A percentile compares a stretch with the other conserved stretches of the same genome.
phyloP scores from a whole-genome alignment of 768 basidiomycete genomes.

The Mycena venus region DNA sequence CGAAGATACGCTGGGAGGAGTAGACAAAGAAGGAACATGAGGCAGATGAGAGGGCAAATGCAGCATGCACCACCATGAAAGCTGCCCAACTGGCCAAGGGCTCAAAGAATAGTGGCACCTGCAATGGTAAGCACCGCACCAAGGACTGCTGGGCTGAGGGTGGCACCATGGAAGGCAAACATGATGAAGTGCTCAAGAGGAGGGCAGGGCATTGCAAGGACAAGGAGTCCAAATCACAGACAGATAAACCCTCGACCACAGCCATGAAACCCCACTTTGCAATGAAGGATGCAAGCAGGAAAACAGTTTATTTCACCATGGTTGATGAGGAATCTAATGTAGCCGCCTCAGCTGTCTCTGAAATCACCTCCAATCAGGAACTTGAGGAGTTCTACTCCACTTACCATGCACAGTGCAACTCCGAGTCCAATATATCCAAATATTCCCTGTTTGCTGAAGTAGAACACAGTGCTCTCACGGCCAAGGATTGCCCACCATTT shows the following conservation, averaged over 20 bases:
- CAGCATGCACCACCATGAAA: too few species aligned
- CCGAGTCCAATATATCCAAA: background rate
- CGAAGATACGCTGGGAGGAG: background rate
- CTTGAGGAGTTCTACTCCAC: background rate
- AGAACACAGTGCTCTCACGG: background rate
- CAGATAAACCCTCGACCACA: too few species aligned
- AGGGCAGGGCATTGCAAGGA: background rate
- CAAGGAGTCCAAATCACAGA: too few species aligned
- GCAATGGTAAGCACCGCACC: background rate
- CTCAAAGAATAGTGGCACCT: background rate
- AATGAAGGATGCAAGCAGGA: background rate
- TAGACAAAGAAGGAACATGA: too few species aligned
- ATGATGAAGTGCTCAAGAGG: background rate
- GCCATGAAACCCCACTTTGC: background rate
- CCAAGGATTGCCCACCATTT: conserved; percentile 5
- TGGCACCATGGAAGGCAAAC: conserved; percentile 14
- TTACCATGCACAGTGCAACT: background rate
- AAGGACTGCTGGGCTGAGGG: conserved; percentile 10
- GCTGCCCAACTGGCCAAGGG: background rate
- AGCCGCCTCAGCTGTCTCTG: background rate
- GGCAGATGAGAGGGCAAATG: too few species aligned
- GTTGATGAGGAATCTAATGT: background rate
- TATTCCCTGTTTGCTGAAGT: background rate
- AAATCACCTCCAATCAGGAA: background rate
- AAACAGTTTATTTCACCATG: conserved; percentile 3